Evolutionary conservation across 2,329 filamentous ascomycete genomes (phyloP).

Genomic region (Stachybotrys echinatus): DNA sequence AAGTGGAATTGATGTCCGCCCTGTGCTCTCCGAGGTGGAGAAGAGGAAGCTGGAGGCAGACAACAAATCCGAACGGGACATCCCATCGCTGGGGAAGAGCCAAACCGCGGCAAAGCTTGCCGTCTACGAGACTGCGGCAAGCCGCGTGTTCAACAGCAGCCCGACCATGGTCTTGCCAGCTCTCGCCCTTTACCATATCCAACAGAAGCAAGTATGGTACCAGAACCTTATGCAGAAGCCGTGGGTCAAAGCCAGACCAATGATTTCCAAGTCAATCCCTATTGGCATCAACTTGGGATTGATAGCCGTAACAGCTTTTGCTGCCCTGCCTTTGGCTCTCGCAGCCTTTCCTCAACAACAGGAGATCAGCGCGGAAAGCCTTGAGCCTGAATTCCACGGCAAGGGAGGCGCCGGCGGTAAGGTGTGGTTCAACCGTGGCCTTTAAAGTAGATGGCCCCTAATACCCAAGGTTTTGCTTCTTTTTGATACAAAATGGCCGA

Average conservation of each 20-base stretch:
- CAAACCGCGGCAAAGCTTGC: constrained; percentile 83
- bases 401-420: constrained; percentile 72
- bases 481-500: too few species aligned
- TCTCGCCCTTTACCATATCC: constrained; percentile 75
- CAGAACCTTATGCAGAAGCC: constrained; percentile 49
- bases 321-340: constrained; percentile 82
- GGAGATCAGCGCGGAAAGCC: constrained; percentile 64
- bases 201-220: constrained; percentile 44
- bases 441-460: constrained; percentile 46
- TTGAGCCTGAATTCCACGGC: constrained; percentile 85
- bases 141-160: constrained; percentile 86
- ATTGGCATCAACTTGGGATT: constrained; percentile 81
- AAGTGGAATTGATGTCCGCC: constrained; percentile 87
- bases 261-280: constrained; percentile 49
- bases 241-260: constrained; percentile 75
- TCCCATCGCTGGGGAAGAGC: constrained; percentile 75
- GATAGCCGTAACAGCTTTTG: constrained; percentile 81
- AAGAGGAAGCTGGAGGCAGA: constrained; percentile 50
- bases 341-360: constrained; percentile 92
- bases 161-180: constrained; percentile 97
- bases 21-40: constrained; percentile 67
- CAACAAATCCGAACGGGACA: constrained; percentile 59
- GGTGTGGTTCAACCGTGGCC: constrained; percentile 96
- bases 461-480: too few species aligned
- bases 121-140: constrained; percentile 87